Conservation (phyloP, 306 rosid species). For the Fragaria nilgerrensis region DNA sequence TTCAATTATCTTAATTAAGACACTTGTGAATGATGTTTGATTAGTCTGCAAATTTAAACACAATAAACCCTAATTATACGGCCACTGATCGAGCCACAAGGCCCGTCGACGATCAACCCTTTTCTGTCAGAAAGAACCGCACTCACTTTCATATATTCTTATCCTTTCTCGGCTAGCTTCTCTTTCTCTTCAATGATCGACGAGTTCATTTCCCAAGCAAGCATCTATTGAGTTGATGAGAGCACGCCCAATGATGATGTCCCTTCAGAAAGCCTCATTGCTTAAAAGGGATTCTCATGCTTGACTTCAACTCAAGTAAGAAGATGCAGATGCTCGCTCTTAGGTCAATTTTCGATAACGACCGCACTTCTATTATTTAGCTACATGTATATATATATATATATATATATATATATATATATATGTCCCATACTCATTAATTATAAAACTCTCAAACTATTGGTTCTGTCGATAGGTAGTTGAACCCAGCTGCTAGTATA, state of each 20-base stretch:
- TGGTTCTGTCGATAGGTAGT: not conserved
- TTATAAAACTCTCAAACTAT: not conserved
- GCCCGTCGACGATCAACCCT: too few relatives aligned
- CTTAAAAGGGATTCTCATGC: conserved; percentile 50
- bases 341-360: conserved; percentile 23
- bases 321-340: conserved; percentile 15
- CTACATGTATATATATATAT: not conserved
- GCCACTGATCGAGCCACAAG: too few relatives aligned
- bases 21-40: too few relatives aligned
- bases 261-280: conserved; percentile 37
- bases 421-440: not conserved
- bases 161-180: not conserved
- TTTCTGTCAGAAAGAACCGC: conserved; percentile 24
- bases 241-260: conserved; percentile 79
- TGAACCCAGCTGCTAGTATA: conserved; percentile 1
- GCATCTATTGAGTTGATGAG: conserved; percentile 38
- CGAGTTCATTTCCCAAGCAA: conserved; percentile 16
- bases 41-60: too few relatives aligned
- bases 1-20: not conserved
- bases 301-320: conserved; percentile 50
- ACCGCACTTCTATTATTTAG: conserved; percentile 1
- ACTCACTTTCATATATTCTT: conserved; percentile 5
- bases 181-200: not conserved
- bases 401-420: too few relatives aligned
- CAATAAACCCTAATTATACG: too few relatives aligned